These are phyloP conservation scores for Saccharum spontaneum DNA, from an alignment of 176 grass and related monocot species.

Conservation along the genomic window DNA sequence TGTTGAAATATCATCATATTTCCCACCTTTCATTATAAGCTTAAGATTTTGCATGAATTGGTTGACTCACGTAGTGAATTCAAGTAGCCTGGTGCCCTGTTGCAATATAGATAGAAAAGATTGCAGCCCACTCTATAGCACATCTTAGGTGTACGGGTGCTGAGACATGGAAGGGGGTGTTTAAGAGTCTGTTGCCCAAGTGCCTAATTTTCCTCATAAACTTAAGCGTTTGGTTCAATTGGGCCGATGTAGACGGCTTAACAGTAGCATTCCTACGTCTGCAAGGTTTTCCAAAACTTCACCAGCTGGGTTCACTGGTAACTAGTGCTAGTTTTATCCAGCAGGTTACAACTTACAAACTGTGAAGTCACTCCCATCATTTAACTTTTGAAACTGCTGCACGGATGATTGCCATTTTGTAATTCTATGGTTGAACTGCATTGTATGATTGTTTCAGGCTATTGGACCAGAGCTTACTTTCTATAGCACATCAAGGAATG, in stretches of 20 bases:
- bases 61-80: neutral
- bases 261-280: constrained; percentile 15
- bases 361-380: neutral
- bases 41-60: constrained; percentile 6
- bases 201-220: neutral
- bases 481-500: constrained; percentile 84
- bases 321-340: constrained; percentile 18
- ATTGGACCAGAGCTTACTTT: constrained; percentile 98
- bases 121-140: neutral
- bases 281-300: neutral
- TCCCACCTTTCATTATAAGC: neutral
- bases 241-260: neutral
- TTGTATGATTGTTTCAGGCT: constrained; percentile 52
- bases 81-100: neutral
- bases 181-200: neutral
- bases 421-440: constrained; percentile 20
- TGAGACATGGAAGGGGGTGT: neutral
- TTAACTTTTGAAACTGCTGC: constrained; percentile 27
- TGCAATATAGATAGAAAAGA: neutral
- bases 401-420: neutral
- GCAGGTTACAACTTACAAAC: constrained; percentile 23
- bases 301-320: neutral
- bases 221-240: neutral
- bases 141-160: neutral
- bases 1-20: neutral